Evolutionary conservation across 768 basidiomycete species (phyloP).

Genomic region (Pleurotus ostreatus): DNA sequence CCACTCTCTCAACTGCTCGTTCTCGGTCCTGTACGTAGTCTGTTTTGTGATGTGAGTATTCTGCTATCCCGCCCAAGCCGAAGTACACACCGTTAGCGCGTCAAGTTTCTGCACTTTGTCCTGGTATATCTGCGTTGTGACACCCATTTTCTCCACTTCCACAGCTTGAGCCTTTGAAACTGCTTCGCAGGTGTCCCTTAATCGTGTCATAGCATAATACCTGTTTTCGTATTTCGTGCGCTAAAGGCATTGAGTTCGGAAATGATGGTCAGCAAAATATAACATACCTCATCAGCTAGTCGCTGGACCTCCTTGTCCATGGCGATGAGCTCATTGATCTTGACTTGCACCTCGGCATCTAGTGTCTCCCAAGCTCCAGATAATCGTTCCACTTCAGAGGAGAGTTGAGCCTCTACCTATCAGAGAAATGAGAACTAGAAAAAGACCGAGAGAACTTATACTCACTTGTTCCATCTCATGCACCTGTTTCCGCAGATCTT

Average conservation of each 20-base stretch:
- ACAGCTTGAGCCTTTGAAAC: conserved; percentile 18
- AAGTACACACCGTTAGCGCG: not conserved
- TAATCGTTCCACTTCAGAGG: conserved; percentile 80
- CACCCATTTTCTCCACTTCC: too few relatives aligned
- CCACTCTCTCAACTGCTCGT: too few relatives aligned
- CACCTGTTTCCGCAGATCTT: conserved; percentile 56
- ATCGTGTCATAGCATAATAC: conserved; percentile 85
- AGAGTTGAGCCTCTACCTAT: conserved; percentile 73
- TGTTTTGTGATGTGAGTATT: too few relatives aligned
- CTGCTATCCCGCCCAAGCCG: too few relatives aligned
- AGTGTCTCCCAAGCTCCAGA: conserved; percentile 85
- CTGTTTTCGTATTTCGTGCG: conserved; percentile 97
- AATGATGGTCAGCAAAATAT: not conserved
- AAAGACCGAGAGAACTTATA: conserved; percentile 1
- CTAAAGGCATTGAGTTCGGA: conserved; percentile 31
- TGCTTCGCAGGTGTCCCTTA: conserved; percentile 76
- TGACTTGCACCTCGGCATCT: conserved; percentile 77
- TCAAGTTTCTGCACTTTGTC: not conserved
- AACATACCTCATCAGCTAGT: conserved; percentile 61
- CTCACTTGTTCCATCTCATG: conserved; percentile 63
- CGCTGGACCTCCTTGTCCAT: conserved; percentile 73
- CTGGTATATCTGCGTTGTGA: conserved; percentile 49
- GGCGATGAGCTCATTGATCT: conserved; percentile 75
- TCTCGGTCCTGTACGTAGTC: too few relatives aligned
- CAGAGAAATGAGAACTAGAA: not conserved